A percentile compares a stretch with the other conserved stretches of the same genome.
phyloP scores from a whole-genome alignment of 1,284 basidiomycete genomes.

The Cryptococcus sp. region DNA sequence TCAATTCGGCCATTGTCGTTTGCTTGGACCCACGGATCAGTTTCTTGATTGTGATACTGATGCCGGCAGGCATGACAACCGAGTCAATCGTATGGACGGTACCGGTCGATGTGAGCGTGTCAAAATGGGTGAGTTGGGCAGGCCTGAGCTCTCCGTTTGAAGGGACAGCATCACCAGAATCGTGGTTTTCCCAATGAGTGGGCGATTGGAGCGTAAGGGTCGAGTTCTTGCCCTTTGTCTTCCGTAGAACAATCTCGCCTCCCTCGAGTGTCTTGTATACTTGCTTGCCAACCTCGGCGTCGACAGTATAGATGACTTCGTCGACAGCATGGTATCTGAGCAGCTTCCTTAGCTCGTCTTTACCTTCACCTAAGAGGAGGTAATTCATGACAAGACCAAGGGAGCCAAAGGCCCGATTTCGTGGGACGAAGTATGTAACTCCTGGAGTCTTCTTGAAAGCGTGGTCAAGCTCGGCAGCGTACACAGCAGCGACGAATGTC shows the following conservation, averaged over 20 bases:
- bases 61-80: slow-evolving; percentile 80
- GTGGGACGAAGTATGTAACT: slow-evolving; percentile 81
- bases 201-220: slow-evolving; percentile 30
- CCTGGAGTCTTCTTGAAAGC: slow-evolving; percentile 63
- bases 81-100: slow-evolving; percentile 83
- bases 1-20: slow-evolving; percentile 78
- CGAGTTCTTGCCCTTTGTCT: slow-evolving; percentile 19
- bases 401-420: slow-evolving; percentile 78
- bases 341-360: slow-evolving; percentile 72
- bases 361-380: slow-evolving; percentile 64
- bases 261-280: slow-evolving; percentile 47
- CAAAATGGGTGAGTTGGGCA: slow-evolving; percentile 42
- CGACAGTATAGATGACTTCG: slow-evolving; percentile 67
- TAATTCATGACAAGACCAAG: slow-evolving; percentile 87
- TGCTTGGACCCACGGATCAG: slow-evolving; percentile 82
- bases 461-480: slow-evolving; percentile 74
- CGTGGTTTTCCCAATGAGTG: slow-evolving; percentile 34
- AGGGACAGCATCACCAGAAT: slow-evolving; percentile 32
- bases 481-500: slow-evolving; percentile 82
- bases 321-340: slow-evolving; percentile 80
- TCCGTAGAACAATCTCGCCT: slow-evolving; percentile 43
- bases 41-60: slow-evolving; percentile 81
- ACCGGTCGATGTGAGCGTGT: slow-evolving; percentile 76
- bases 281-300: slow-evolving; percentile 34
- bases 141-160: slow-evolving; percentile 41